phyloP scores from a whole-genome alignment of 208 protist genomes.

The Acanthamoeba triangularis region DNA sequence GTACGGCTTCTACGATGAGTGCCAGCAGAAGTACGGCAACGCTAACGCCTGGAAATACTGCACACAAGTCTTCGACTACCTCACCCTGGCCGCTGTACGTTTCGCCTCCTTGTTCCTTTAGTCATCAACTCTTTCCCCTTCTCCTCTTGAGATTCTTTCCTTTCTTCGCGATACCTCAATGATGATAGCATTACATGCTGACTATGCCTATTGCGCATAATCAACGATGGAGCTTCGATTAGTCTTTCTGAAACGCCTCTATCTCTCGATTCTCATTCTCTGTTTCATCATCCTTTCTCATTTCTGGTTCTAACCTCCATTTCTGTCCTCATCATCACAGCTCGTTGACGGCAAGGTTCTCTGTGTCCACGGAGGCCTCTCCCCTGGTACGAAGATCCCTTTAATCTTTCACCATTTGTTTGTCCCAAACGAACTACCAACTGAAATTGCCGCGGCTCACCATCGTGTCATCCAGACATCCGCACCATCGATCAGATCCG shows the following conservation, averaged over 20 bases:
- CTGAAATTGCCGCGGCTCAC: background rate
- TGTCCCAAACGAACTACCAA: background rate
- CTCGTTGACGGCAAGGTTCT: constrained; percentile 92
- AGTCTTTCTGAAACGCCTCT: constrained; percentile 23
- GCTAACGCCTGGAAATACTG: constrained; percentile 94
- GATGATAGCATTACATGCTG: background rate
- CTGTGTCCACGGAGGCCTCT: constrained; percentile 95
- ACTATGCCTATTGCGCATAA: constrained; percentile 40
- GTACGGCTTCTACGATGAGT: constrained; percentile 96
- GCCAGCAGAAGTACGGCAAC: constrained; percentile 95
- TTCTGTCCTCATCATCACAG: constrained; percentile 6
- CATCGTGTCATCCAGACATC: constrained; percentile 82
- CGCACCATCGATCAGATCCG: constrained; percentile 95
- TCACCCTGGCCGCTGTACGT: constrained; percentile 92
- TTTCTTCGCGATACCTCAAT: background rate
- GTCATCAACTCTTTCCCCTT: background rate
- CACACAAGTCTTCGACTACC: constrained; percentile 94
- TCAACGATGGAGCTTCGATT: constrained; percentile 50
- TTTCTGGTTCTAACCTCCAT: background rate
- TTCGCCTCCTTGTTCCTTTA: background rate
- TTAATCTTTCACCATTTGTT: background rate
- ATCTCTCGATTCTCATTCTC: constrained; percentile 56
- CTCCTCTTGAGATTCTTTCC: background rate
- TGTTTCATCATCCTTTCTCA: constrained; percentile 7
- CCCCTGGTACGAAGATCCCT: constrained; percentile 81